A percentile compares a stretch with the other conserved stretches of the same genome.
Evolutionary conservation across 108 stramenopile species (phyloP).

Genomic region (Pseudonitzschia pungens): DNA sequence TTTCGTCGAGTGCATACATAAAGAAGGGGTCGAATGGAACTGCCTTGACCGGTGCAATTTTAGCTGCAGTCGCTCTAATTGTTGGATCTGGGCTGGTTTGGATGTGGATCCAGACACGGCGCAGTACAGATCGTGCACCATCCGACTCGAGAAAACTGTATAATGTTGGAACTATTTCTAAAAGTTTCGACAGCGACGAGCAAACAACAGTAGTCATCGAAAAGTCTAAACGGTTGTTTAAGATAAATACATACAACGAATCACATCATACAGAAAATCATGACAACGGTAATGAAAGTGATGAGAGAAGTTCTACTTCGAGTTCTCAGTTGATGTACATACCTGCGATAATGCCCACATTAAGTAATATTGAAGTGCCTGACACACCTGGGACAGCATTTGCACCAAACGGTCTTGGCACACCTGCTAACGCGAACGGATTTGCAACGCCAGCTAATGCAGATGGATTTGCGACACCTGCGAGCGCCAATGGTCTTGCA

Average conservation of each 20-base stretch:
- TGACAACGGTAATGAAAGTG: neutral
- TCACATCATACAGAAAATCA: neutral
- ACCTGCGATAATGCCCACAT: conserved; percentile 8
- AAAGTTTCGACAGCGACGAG: conserved; percentile 1
- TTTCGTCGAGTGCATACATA: neutral
- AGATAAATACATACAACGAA: neutral
- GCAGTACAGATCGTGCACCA: neutral
- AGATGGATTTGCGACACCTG: neutral
- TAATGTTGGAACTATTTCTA: neutral
- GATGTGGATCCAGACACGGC: conserved; percentile 14
- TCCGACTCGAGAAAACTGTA: neutral
- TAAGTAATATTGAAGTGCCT: conserved; percentile 18
- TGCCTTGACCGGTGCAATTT: conserved; percentile 1
- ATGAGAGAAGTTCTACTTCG: neutral
- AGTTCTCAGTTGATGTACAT: conserved; percentile 14
- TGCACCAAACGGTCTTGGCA: neutral
- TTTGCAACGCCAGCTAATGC: conserved; percentile 7
- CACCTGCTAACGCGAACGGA: neutral
- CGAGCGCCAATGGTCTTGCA: neutral
- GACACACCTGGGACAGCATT: conserved; percentile 18
- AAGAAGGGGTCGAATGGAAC: neutral
- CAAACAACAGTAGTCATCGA: neutral
- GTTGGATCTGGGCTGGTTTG: conserved; percentile 15
- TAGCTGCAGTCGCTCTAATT: conserved; percentile 1
- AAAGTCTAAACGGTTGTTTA: neutral